These are phyloP conservation scores for Leccinum holopus DNA, from an alignment of 1,284 basidiomycete genomes.

Conservation along the genomic window DNA sequence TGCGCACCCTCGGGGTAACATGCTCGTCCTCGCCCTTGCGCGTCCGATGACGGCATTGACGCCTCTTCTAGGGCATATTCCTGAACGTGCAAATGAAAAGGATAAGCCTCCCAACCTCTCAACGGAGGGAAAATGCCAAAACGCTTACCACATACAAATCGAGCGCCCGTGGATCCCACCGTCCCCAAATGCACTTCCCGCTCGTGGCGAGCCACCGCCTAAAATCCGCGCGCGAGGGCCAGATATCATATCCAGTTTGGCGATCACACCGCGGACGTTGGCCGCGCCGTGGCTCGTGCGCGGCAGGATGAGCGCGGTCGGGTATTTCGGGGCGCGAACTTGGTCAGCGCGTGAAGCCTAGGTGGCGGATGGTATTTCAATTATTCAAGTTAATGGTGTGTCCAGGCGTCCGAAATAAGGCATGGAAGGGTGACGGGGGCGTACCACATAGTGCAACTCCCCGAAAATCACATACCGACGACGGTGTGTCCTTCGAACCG, in stretches of 20 bases:
- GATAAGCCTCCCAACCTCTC: neutral
- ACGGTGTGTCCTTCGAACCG: conserved; percentile 24
- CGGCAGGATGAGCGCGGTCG: conserved; percentile 23
- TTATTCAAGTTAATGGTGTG: neutral
- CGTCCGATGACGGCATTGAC: neutral
- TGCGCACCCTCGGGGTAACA: conserved; percentile 27
- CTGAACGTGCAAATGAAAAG: conserved; percentile 7
- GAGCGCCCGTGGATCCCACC: conserved; percentile 29
- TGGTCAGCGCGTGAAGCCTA: conserved; percentile 27
- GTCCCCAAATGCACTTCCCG: conserved; percentile 24
- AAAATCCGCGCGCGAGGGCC: conserved; percentile 25
- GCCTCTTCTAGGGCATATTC: conserved; percentile 29
- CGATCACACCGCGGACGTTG: conserved; percentile 28
- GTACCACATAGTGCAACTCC: conserved; percentile 31
- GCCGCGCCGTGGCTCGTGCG: conserved; percentile 29
- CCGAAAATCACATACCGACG: conserved; percentile 30
- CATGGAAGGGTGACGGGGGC: neutral
- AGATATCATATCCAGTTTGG: conserved; percentile 24
- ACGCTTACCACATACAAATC: conserved; percentile 28
- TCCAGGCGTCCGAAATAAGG: neutral
- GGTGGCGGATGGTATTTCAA: neutral
- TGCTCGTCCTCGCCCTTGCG: conserved; percentile 4
- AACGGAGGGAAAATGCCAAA: neutral
- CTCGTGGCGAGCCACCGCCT: conserved; percentile 20
- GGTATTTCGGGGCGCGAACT: conserved; percentile 15